Conservation (phyloP, 441 rosid species). For the Corymbia calophylla region DNA sequence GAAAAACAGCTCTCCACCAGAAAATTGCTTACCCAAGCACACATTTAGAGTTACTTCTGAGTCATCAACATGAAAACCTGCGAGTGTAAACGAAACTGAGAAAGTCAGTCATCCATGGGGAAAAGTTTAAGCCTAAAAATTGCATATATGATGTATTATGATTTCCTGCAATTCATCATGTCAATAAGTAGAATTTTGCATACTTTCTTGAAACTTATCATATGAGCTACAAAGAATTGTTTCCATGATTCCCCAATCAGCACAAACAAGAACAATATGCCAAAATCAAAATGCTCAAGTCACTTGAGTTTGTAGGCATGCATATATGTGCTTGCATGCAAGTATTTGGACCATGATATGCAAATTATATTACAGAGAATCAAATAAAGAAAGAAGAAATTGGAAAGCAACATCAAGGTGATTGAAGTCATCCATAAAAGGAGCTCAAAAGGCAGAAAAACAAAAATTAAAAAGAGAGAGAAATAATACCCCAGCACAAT, state of each 20-base stretch:
- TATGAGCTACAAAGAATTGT: not conserved
- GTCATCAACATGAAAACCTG: slow-evolving; percentile 79
- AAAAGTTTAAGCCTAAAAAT: not conserved
- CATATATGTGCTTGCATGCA: not conserved
- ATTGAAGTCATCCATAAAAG: not conserved
- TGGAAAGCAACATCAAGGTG: not conserved
- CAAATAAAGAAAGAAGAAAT: not conserved
- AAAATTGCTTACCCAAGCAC: slow-evolving; percentile 58
- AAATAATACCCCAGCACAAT: not conserved
- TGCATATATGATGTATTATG: not conserved
- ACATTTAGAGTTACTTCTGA: slow-evolving; percentile 63
- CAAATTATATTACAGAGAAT: not conserved
- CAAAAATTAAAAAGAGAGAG: not conserved
- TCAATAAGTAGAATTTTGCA: not conserved
- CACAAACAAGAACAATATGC: not conserved
- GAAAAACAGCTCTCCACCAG: slow-evolving; percentile 61
- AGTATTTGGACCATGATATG: not conserved
- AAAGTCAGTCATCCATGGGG: not conserved
- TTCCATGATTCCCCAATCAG: not conserved
- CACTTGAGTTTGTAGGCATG: not conserved
- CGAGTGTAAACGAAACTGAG: slow-evolving; percentile 3
- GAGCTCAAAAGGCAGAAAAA: not conserved
- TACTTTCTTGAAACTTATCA: not conserved
- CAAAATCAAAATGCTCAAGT: not conserved
- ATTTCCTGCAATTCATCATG: not conserved